A percentile compares a stretch with the other conserved stretches of the same genome.
phyloP scores from a whole-genome alignment of 495 filamentous ascomycete genomes.

The Bombardia bombarda region DNA sequence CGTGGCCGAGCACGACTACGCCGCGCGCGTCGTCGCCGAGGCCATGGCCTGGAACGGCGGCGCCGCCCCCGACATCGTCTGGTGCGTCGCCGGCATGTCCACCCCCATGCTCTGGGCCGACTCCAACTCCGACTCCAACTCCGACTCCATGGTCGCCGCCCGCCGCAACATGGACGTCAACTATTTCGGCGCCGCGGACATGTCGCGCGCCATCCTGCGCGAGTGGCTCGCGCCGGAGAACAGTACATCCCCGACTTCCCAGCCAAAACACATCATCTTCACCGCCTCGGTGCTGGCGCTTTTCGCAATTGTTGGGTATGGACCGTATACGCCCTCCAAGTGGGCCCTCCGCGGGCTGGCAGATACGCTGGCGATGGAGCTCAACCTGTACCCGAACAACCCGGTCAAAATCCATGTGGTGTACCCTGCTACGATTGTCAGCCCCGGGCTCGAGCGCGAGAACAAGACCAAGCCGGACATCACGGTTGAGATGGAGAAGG shows the following conservation, averaged over 20 bases:
- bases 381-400: slow-evolving; percentile 66
- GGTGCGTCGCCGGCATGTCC: slow-evolving; percentile 80
- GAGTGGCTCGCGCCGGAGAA: slow-evolving; percentile 49
- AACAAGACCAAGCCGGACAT: slow-evolving; percentile 73
- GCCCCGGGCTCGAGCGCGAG: slow-evolving; percentile 69
- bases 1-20: slow-evolving; percentile 60
- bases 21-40: slow-evolving; percentile 58
- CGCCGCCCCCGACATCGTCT: slow-evolving; percentile 71
- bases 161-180: slow-evolving; percentile 83
- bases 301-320: slow-evolving; percentile 73
- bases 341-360: slow-evolving; percentile 74
- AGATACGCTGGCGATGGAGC: slow-evolving; percentile 76
- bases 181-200: slow-evolving; percentile 83
- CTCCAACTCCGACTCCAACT: too few relatives aligned
- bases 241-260: slow-evolving; percentile 20
- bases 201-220: slow-evolving; percentile 62
- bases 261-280: slow-evolving; percentile 75
- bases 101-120: slow-evolving; percentile 66
- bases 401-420: slow-evolving; percentile 72
- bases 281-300: slow-evolving; percentile 74
- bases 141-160: slow-evolving; percentile 58
- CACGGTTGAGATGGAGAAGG: slow-evolving; percentile 73
- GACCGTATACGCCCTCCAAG: slow-evolving; percentile 77
- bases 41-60: slow-evolving; percentile 78
- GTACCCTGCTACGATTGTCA: slow-evolving; percentile 75